A percentile compares a stretch with the other conserved stretches of the same genome.
Conservation (phyloP, 306 rosid species). For the Quercus berberidifolia region DNA sequence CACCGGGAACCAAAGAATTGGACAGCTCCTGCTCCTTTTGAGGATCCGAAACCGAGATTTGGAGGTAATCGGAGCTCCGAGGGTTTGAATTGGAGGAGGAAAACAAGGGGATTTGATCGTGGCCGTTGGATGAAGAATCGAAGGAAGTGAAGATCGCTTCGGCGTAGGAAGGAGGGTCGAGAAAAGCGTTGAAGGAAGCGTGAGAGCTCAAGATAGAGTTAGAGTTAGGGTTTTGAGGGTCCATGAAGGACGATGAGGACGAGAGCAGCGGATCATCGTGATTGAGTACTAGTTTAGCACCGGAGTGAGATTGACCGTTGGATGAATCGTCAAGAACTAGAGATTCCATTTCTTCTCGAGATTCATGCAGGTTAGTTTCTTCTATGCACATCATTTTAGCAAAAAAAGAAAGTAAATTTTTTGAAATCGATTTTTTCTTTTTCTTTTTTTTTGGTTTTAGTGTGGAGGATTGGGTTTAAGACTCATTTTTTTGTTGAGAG, state of each 20-base stretch:
- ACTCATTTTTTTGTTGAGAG: too few relatives aligned
- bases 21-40: constrained; percentile 72
- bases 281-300: background rate
- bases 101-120: constrained; percentile 16
- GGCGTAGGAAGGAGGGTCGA: constrained; percentile 72
- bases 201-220: too few relatives aligned
- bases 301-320: constrained; percentile 26
- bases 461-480: too few relatives aligned
- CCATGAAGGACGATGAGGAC: constrained; percentile 17
- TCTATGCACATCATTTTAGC: constrained; percentile 30
- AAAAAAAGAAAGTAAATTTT: background rate
- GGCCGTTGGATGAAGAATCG: constrained; percentile 44
- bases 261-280: constrained; percentile 17
- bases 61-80: constrained; percentile 48
- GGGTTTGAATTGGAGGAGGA: constrained; percentile 31
- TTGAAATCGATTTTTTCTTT: background rate
- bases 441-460: too few relatives aligned
- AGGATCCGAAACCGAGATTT: constrained; percentile 75
- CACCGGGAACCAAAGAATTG: constrained; percentile 78
- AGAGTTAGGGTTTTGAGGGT: constrained; percentile 21
- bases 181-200: constrained; percentile 36
- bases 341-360: constrained; percentile 42
- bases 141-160: constrained; percentile 71
- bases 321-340: constrained; percentile 43
- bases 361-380: constrained; percentile 13